phyloP scores from a whole-genome alignment of 2,329 filamentous ascomycete species.

The Aphanoascus verrucosus region DNA sequence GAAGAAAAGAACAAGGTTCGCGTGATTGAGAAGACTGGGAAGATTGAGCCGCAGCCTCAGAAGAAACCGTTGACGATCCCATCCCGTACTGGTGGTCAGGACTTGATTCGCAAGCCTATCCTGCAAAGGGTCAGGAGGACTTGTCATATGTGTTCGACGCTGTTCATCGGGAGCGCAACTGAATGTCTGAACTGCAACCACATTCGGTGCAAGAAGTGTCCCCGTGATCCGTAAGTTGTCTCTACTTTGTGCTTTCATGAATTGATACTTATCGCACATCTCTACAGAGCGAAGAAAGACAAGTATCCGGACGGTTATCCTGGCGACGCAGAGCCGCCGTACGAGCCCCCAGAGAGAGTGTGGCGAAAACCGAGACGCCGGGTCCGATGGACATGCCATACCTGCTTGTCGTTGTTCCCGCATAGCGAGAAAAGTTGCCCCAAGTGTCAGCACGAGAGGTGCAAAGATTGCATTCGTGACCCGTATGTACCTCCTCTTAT shows the following conservation, averaged over 20 bases:
- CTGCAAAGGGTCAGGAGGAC: slow-evolving; percentile 62
- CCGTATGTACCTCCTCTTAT: slow-evolving; percentile 26
- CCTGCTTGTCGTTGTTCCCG: slow-evolving; percentile 28
- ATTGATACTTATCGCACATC: slow-evolving; percentile 13
- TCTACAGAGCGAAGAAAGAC: slow-evolving; percentile 28
- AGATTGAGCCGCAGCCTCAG: slow-evolving; percentile 21
- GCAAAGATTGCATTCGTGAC: slow-evolving; percentile 32
- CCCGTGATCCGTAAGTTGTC: slow-evolving; percentile 60
- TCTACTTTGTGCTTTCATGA: neutral
- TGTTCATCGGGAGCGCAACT: slow-evolving; percentile 51
- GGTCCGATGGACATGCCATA: slow-evolving; percentile 35
- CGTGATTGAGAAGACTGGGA: slow-evolving; percentile 21
- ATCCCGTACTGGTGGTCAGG: slow-evolving; percentile 56
- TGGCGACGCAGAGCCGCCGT: slow-evolving; percentile 32
- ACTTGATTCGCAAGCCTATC: slow-evolving; percentile 60
- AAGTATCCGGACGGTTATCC: slow-evolving; percentile 39
- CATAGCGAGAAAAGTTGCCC: slow-evolving; percentile 27
- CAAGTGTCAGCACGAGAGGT: slow-evolving; percentile 34
- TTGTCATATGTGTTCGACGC: slow-evolving; percentile 61
- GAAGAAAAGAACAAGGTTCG: slow-evolving; percentile 30
- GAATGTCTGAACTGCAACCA: slow-evolving; percentile 61
- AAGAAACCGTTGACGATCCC: slow-evolving; percentile 45
- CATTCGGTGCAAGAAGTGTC: slow-evolving; percentile 66
- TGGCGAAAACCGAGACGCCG: slow-evolving; percentile 30
- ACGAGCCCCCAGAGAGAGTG: slow-evolving; percentile 27